Percentiles rank a stretch among this genome's conserved stretches.
Conservation (phyloP, 202 grass and related monocot species). For the Elaeis oleifera region DNA sequence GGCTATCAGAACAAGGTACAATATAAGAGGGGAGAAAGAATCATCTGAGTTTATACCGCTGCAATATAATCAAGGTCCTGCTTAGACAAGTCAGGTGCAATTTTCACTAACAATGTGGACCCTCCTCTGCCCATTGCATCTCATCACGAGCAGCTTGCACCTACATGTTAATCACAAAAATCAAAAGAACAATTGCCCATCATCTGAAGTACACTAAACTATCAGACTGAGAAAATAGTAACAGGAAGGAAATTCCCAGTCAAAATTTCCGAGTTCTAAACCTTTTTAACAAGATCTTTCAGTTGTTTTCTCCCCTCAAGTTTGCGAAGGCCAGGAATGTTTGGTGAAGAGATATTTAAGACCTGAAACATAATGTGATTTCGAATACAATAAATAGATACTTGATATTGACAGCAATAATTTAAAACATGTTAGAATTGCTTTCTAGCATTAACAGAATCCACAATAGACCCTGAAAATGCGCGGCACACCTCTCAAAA, state of each 20-base stretch:
- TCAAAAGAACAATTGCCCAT: slow-evolving; percentile 12
- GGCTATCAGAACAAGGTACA: slow-evolving; percentile 30
- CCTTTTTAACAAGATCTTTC: slow-evolving; percentile 93
- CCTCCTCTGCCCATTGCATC: slow-evolving; percentile 98
- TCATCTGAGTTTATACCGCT: slow-evolving; percentile 29
- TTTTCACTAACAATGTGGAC: slow-evolving; percentile 86
- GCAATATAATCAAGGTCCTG: slow-evolving; percentile 97
- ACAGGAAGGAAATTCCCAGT: neutral
- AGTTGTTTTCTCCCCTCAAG: slow-evolving; percentile 90
- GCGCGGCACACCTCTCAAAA: neutral
- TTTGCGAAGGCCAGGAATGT: slow-evolving; percentile 91
- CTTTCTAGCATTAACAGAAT: neutral
- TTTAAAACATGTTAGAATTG: no score
- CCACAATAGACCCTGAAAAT: neutral
- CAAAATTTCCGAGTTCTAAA: slow-evolving; percentile 7
- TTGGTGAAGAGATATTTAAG: slow-evolving; percentile 95
- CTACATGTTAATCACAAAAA: slow-evolving; percentile 28
- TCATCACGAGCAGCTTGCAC: slow-evolving; percentile 95
- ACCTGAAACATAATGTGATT: slow-evolving; percentile 42
- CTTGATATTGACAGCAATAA: no score
- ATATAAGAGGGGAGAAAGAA: neutral
- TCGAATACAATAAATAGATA: neutral
- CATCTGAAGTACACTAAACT: slow-evolving; percentile 15
- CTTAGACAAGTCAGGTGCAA: slow-evolving; percentile 92
- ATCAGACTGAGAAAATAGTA: neutral